Evolutionary conservation across 176 grass and related monocot genomes (phyloP), one percentile per base, ranked within the genome.

Genomic region (Hsuehochloa calcarea): DNA sequence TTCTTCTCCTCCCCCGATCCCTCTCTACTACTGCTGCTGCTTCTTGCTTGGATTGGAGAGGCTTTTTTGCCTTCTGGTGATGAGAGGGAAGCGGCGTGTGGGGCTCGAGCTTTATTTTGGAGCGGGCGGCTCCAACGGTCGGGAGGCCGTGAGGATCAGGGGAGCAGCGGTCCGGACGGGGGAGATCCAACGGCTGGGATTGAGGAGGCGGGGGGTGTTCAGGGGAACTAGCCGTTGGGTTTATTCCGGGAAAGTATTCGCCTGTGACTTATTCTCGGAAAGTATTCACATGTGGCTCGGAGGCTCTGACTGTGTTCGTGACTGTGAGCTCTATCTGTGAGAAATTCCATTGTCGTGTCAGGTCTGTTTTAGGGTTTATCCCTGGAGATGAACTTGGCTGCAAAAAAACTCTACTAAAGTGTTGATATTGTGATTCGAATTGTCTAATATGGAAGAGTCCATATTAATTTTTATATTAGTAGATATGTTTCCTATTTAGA

Each of bases 211-310:
- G 23, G 26, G 14, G 27, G 12, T 8, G 12, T 8, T 44, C 10
- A 14, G 9, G 14, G 15, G 0, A 4, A 72, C 64, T 88, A 96
- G 94, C 94, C 94, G 94, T 93, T 96, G 47, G 49, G 68, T 52
- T 4, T 47, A 16, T 83, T 74, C 9, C 4, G 12, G 69, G 69
- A 13, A 58, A 17, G 60, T 4, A 6, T 34, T 20, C 15, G 52
- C 51, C 39, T 34, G 39, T 26, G 41, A 14, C 14, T 65, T 34
- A 14, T 15, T 3, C 8, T 56, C 0, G 31, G 51, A 11, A 76
- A 65, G 41, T 5, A 63, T 52, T 52, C 17, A 6, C 5, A 29
- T 17, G 41, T 25, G n/a, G 25, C 15, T 3, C 10, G 31, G 56
- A 60, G 13, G 41, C 40, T 22, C 14, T 66, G 65, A 41, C 37